These are phyloP conservation scores for Linnemannia elongata DNA, from an alignment of 192 early-diverging fungal species.

Conservation along the genomic window DNA sequence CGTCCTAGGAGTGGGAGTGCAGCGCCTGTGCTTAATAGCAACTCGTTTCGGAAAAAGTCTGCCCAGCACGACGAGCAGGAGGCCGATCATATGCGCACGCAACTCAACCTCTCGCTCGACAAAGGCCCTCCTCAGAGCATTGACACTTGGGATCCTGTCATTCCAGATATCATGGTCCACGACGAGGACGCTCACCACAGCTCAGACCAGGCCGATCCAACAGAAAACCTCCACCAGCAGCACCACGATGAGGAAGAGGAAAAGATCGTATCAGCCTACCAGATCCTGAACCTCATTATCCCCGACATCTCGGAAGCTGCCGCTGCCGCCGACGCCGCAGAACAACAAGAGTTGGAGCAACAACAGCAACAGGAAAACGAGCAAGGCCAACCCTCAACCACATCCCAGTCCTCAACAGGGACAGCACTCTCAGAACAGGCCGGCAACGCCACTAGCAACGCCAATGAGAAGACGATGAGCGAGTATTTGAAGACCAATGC, in stretches of 20 bases:
- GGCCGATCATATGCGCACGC: conserved; percentile 26
- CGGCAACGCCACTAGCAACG: not conserved
- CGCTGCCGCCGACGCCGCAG: conserved; percentile 38
- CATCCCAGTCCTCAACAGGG: conserved; percentile 1
- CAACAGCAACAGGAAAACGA: conserved; percentile 20
- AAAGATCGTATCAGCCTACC: conserved; percentile 51
- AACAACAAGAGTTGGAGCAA: conserved; percentile 41
- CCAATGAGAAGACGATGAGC: conserved; percentile 29
- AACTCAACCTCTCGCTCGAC: conserved; percentile 45
- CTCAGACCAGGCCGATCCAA: not conserved
- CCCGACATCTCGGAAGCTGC: conserved; percentile 51
- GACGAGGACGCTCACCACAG: conserved; percentile 26
- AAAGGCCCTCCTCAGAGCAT: conserved; percentile 52
- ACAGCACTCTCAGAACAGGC: conserved; percentile 13
- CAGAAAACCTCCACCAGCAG: not conserved
- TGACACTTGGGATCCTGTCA: conserved; percentile 52
- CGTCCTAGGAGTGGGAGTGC: conserved; percentile 50
- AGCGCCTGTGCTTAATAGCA: conserved; percentile 23
- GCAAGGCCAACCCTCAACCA: not conserved
- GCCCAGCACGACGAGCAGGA: conserved; percentile 9
- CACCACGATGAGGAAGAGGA: conserved; percentile 48
- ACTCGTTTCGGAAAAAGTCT: conserved; percentile 4
- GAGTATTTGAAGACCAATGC: conserved; percentile 29
- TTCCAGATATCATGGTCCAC: conserved; percentile 50
- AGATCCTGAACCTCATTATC: conserved; percentile 51